Percentiles rank a stretch among this genome's conserved stretches.
Conservation (phyloP, 2,329 filamentous ascomycete genomes). For the Fusarium transvaalense region DNA sequence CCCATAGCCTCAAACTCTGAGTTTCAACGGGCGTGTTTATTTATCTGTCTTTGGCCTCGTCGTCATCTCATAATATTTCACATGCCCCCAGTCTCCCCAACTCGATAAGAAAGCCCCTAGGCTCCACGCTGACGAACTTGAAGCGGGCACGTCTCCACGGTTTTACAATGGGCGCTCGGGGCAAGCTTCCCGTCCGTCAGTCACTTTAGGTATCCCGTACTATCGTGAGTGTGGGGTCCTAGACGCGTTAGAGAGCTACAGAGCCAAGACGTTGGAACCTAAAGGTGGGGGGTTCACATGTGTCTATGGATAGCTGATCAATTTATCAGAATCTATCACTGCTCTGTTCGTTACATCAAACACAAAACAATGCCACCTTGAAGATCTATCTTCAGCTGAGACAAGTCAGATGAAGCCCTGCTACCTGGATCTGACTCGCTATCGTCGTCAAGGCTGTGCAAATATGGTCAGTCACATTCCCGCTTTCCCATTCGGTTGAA, state of each 20-base stretch:
- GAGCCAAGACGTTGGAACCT: constrained; percentile 15
- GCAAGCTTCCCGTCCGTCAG: constrained; percentile 31
- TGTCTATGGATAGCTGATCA: background rate
- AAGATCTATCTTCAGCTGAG: constrained; percentile 9
- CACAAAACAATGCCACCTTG: constrained; percentile 7
- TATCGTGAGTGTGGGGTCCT: constrained; percentile 41
- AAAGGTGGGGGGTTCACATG: constrained; percentile 20
- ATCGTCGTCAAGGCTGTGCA: constrained; percentile 22
- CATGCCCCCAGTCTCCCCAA: constrained; percentile 13
- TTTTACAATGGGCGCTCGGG: constrained; percentile 31
- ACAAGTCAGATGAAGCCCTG: constrained; percentile 26
- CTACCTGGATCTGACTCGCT: constrained; percentile 22
- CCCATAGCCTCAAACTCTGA: constrained; percentile 19
- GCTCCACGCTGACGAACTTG: constrained; percentile 34
- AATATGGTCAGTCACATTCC: constrained; percentile 35
- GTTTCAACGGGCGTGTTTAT: constrained; percentile 7
- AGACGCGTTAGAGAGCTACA: constrained; percentile 10
- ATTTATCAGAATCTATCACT: background rate
- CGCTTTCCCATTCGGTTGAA: constrained; percentile 30
- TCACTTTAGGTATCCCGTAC: background rate
- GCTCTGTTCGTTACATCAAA: background rate
- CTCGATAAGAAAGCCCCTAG: constrained; percentile 31
- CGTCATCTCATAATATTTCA: constrained; percentile 8
- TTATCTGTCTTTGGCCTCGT: background rate
- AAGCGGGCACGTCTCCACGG: constrained; percentile 34